Evolutionary conservation across 2,329 filamentous ascomycete species (phyloP), one percentile per base, ranked within the genome.

Genomic region (Aspergillus alliaceus): DNA sequence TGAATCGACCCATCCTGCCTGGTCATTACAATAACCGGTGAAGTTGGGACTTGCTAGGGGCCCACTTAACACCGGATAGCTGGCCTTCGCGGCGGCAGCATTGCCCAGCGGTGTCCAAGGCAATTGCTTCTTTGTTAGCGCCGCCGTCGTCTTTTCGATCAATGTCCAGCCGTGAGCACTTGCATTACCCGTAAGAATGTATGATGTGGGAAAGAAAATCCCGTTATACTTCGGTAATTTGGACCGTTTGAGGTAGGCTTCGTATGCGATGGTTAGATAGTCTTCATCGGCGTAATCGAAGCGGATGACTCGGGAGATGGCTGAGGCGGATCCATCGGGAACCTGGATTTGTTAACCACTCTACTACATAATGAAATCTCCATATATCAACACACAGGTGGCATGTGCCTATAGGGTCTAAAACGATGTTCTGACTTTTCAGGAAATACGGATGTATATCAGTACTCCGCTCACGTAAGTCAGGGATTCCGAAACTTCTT

Each of bases 241-340:
- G 9, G 39, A 44, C 60, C 62, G 61, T 34, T 60, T 54, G 9
- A 50, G 22, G 25, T 54, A 58, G 2, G 70, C 70, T 54, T 73
- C 69, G 12, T 66, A 64, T 1, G 66, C 69, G 20, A 74, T 61
- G 1, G 50, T 51, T 2, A 66, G 51, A 42, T 73, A 72, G 3
- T 64, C 52, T 9, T 61, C 56, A 32, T 74, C 70, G 0, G 64
- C 64, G 35, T 73, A 73, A 54, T 74, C 71, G 54, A 69, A 69
- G 1, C 71, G 67, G 12, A 74, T 66, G 2, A 74, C 60, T 1
- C 71, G 66, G 2, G 71, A 72, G 29, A 72, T 69, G 53, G 73
- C 71, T 8, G 66, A 65, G 47, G 69, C 70, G 14, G 69, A 72
- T 14, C 69, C 71, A 59, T 72, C 71, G 44, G 66, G 60, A 9